Base-by-base conservation (phyloP, 495 filamentous ascomycete genomes). In the Pyrenula aspistea region DNA sequence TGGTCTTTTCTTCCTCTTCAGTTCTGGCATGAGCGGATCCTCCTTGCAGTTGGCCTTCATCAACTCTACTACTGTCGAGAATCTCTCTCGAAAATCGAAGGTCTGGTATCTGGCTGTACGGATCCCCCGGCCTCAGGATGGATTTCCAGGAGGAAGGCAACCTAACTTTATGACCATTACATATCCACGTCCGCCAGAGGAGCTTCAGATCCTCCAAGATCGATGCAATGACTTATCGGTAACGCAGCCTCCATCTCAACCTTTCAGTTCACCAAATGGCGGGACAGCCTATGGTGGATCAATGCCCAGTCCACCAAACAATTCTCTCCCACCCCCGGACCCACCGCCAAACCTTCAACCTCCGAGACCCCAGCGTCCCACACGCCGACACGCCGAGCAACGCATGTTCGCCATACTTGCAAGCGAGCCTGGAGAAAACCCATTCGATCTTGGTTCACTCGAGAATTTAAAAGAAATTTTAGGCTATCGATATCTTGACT, bases 31-130 rank as follows among this genome's bases (percentile, higher is more conserved):
- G 89, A 76, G 81, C 2, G 57, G 74, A 19, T 91, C 80, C 36
- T 86, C 85, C 0, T 58, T 85, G 10, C 82, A 88, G 60, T 80
- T 91, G 58, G 80, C 83, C 50, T 63, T 83, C 25, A 55, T 74
- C 24, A 95, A 95, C 62, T 71, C 86, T 48, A 92, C 89, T 1
- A 93, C 89, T 11, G 83, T 96, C 48, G 91, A 96, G 65, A 83
- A 84, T 53, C 67, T 95, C 20, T 80, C 75, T 31, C 75, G 75
- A 42, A 75, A 73, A 22, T 76, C 71, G 21, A 79, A 79, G 31
- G 81, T 86, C 12, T 85, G 88, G 70, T 81, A 82, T 22, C 71
- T 96, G 3, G 91, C 91, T 10, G 75, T 96, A 15, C 80, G 82
- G n/a, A 80, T 90, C 25, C 86, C 80, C 70, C 55, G 63, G 65